Conservation (phyloP, 2,329 filamentous ascomycete species). For the Simplicillium aogashimaense region DNA sequence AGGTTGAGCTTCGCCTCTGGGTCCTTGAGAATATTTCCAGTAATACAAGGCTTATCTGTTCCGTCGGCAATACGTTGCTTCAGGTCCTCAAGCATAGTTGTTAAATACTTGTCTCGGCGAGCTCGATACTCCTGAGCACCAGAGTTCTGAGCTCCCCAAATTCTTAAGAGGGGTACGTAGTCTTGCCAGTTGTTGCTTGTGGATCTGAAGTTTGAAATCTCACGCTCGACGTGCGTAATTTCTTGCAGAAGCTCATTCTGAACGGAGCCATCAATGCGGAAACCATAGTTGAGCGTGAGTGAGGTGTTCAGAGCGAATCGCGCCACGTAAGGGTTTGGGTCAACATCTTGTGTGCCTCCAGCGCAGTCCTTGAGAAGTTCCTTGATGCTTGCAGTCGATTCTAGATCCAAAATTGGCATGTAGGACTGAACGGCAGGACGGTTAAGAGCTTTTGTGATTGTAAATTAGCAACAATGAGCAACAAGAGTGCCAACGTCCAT, state of each 20-base stretch:
- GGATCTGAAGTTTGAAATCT: slow-evolving; percentile 64
- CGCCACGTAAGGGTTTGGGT: slow-evolving; percentile 65
- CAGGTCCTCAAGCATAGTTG: slow-evolving; percentile 54
- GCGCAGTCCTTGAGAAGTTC: slow-evolving; percentile 59
- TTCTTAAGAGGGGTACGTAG: slow-evolving; percentile 65
- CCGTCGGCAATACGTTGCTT: slow-evolving; percentile 27
- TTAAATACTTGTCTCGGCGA: slow-evolving; percentile 58
- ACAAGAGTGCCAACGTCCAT: too few relatives aligned
- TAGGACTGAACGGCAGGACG: slow-evolving; percentile 67
- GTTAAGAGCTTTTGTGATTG: slow-evolving; percentile 46
- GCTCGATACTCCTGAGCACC: slow-evolving; percentile 55
- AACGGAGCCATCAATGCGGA: slow-evolving; percentile 62
- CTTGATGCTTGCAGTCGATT: slow-evolving; percentile 60
- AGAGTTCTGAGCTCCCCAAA: slow-evolving; percentile 51
- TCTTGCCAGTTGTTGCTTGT: slow-evolving; percentile 82
- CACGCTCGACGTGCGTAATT: slow-evolving; percentile 66
- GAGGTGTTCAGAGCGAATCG: slow-evolving; percentile 69
- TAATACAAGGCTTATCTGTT: slow-evolving; percentile 30
- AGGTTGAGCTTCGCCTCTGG: slow-evolving; percentile 31
- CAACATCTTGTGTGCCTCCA: slow-evolving; percentile 52
- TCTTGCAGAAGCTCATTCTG: slow-evolving; percentile 59
- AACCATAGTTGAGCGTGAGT: slow-evolving; percentile 70
- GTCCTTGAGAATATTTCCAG: slow-evolving; percentile 44
- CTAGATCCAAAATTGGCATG: slow-evolving; percentile 74
- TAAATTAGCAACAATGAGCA: too few relatives aligned